These are phyloP conservation scores for Fusarium verticillioides DNA, from an alignment of 2,329 filamentous ascomycete genomes.

Conservation along the genomic window DNA sequence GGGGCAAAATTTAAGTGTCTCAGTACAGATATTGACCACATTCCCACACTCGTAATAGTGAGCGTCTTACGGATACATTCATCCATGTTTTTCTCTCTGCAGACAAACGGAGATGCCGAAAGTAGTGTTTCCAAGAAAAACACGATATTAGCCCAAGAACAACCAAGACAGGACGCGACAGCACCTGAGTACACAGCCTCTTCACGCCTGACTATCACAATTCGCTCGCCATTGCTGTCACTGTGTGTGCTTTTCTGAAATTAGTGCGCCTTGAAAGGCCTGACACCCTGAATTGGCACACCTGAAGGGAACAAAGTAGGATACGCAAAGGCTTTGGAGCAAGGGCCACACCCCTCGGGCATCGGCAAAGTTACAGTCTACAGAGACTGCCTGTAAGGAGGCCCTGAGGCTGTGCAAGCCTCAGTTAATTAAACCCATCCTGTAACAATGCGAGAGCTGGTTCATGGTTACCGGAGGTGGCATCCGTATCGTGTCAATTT, in stretches of 20 bases:
- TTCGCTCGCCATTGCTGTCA: neutral
- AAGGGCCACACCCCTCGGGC: constrained; percentile 20
- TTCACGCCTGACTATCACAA: constrained; percentile 3
- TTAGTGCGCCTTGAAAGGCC: neutral
- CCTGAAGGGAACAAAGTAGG: constrained; percentile 12
- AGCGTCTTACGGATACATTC: neutral
- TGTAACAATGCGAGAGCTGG: constrained; percentile 29
- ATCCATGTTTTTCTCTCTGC: constrained; percentile 6
- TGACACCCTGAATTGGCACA: constrained; percentile 4
- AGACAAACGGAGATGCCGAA: constrained; percentile 13
- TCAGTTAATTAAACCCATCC: constrained; percentile 36
- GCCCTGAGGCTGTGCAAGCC: constrained; percentile 38
- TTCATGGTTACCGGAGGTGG: constrained; percentile 8
- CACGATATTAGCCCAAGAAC: neutral
- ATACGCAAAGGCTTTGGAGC: constrained; percentile 9
- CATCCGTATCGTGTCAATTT: constrained; percentile 1
- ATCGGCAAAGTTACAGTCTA: constrained; percentile 22
- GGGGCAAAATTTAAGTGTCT: constrained; percentile 12
- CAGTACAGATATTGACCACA: constrained; percentile 11
- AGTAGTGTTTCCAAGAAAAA: constrained; percentile 8
- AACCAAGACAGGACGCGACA: constrained; percentile 14
- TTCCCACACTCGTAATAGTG: constrained; percentile 18
- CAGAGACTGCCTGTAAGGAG: neutral
- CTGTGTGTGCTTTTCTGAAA: neutral
- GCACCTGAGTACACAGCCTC: constrained; percentile 11